phyloP scores from a whole-genome alignment of 1,139 yeast genomes.

The Debaryomyces sp. region DNA sequence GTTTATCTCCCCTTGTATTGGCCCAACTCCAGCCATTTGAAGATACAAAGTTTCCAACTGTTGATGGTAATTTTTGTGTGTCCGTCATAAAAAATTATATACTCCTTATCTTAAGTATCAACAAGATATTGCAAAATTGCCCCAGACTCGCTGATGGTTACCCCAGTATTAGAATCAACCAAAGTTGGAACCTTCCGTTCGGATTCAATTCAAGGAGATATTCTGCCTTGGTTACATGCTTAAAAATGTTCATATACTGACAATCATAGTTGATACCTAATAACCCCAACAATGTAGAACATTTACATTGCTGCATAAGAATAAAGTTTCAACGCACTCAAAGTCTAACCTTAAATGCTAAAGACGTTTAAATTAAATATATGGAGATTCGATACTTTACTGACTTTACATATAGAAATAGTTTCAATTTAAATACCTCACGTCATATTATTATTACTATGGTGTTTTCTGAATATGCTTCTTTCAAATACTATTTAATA shows the following conservation, averaged over 20 bases:
- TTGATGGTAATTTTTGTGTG: slow-evolving; percentile 52
- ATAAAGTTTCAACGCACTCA: slow-evolving; percentile 25
- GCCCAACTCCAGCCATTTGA: slow-evolving; percentile 63
- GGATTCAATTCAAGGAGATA: slow-evolving; percentile 62
- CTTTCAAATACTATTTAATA: too few relatives aligned
- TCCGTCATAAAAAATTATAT: slow-evolving; percentile 46
- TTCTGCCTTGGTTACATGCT: slow-evolving; percentile 48
- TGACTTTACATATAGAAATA: too few relatives aligned
- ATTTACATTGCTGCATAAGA: slow-evolving; percentile 49
- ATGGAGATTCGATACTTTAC: too few relatives aligned
- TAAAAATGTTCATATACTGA: slow-evolving; percentile 39
- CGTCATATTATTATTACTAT: too few relatives aligned
- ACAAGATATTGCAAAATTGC: slow-evolving; percentile 60
- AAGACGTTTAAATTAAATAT: too few relatives aligned
- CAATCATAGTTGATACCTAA: slow-evolving; percentile 51
- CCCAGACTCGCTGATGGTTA: slow-evolving; percentile 55
- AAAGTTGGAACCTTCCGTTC: slow-evolving; percentile 64
- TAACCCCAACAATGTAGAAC: slow-evolving; percentile 49
- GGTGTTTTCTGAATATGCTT: too few relatives aligned
- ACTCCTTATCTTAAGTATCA: slow-evolving; percentile 58
- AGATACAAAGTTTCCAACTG: slow-evolving; percentile 54
- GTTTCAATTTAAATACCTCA: too few relatives aligned
- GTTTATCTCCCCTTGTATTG: slow-evolving; percentile 61
- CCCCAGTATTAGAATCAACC: slow-evolving; percentile 46
- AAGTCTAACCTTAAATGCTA: too few relatives aligned